These are phyloP conservation scores for Bimuria novae-zelandiae DNA, from an alignment of 2,329 filamentous ascomycete species.

Conservation along the genomic window DNA sequence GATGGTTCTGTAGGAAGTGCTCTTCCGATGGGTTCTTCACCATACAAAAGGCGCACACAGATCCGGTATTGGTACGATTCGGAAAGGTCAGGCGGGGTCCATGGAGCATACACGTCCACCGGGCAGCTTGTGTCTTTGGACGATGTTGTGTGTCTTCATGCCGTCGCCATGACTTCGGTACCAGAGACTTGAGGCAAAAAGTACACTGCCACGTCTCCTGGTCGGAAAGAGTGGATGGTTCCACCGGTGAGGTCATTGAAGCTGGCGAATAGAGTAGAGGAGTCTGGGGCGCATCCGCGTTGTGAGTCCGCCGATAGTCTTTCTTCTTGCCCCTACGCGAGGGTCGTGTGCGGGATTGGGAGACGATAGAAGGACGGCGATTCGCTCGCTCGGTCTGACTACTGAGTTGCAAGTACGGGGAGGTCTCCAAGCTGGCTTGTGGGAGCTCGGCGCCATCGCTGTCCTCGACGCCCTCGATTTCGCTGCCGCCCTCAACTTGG, in stretches of 20 bases:
- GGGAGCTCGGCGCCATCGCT: conserved; percentile 17
- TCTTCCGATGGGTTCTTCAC: conserved; percentile 30
- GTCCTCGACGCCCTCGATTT: conserved; percentile 27
- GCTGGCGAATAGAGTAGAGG: conserved; percentile 17
- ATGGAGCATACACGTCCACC: conserved; percentile 40
- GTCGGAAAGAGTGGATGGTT: conserved; percentile 4
- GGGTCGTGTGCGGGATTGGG: conserved; percentile 4
- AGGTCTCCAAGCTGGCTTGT: conserved; percentile 5
- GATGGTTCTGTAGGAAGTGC: conserved; percentile 34
- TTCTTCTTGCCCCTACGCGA: conserved; percentile 46
- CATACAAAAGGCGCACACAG: conserved; percentile 39
- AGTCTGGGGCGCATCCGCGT: conserved; percentile 7
- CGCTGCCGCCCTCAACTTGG: conserved; percentile 18
- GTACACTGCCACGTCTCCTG: conserved; percentile 42
- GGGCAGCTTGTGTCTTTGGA: conserved; percentile 29
- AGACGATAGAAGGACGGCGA: conserved; percentile 15
- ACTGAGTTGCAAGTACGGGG: conserved; percentile 13
- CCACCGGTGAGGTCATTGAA: conserved; percentile 7
- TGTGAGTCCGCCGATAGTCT: conserved; percentile 30
- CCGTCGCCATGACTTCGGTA: conserved; percentile 43
- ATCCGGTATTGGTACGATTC: conserved; percentile 7
- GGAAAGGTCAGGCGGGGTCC: conserved; percentile 27
- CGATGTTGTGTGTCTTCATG: conserved; percentile 45
- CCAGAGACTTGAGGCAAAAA: conserved; percentile 34
- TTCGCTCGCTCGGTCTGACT: background rate